Conservation (phyloP, 2,329 filamentous ascomycete species). For the Cryphonectria naterciae region DNA sequence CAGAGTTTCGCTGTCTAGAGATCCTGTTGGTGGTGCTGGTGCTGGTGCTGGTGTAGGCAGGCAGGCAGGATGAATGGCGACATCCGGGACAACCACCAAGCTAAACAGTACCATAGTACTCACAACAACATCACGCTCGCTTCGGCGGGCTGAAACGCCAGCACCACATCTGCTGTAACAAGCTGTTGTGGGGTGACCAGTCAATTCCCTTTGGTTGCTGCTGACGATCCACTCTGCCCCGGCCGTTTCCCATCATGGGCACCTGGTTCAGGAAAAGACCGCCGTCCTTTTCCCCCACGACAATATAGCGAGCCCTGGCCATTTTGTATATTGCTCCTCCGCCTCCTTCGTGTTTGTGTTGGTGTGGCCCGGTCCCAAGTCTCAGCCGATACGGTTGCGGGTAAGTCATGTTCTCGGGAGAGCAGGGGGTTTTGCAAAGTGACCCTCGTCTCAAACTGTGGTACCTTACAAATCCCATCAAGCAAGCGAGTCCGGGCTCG, state of each 20-base stretch:
- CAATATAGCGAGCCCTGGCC: no score
- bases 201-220: background rate
- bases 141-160: conserved; percentile 13
- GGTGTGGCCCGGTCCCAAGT: background rate
- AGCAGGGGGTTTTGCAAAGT: background rate
- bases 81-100: background rate
- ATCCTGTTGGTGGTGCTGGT: background rate
- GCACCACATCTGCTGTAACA: conserved; percentile 1
- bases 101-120: background rate
- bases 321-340: background rate
- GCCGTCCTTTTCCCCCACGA: background rate
- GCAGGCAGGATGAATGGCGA: background rate
- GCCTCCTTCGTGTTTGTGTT: background rate
- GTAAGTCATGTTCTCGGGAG: background rate
- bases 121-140: conserved; percentile 1
- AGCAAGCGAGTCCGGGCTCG: background rate
- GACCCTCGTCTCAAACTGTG: background rate
- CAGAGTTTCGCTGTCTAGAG: background rate
- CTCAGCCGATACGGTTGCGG: background rate
- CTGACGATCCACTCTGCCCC: background rate
- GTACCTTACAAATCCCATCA: background rate
- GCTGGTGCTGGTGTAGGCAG: background rate
- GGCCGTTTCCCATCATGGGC: background rate
- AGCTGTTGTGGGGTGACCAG: background rate
- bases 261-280: background rate